Conservation (phyloP, 495 filamentous ascomycete species). For the Cercophora scortea region DNA sequence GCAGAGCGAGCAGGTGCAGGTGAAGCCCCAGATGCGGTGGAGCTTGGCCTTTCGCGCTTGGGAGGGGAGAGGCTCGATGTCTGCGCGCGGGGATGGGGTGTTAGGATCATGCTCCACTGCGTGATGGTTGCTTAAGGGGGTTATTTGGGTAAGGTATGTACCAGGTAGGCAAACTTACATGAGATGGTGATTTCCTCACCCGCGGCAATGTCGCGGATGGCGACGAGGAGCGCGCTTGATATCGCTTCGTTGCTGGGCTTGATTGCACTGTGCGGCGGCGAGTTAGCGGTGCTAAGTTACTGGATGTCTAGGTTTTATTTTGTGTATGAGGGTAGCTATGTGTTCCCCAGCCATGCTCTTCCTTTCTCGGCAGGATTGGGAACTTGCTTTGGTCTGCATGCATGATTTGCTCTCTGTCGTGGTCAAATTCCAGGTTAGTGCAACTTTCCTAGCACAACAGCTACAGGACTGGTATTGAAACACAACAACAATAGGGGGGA, state of each 20-base stretch:
- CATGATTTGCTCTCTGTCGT: neutral
- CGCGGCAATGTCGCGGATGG: constrained; percentile 19
- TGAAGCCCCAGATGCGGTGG: constrained; percentile 28
- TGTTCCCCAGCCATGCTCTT: too few relatives aligned
- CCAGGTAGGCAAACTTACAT: constrained; percentile 21
- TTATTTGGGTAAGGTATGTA: neutral
- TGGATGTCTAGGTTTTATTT: too few relatives aligned
- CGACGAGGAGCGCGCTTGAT: too few relatives aligned
- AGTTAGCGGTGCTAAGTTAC: too few relatives aligned
- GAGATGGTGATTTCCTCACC: constrained; percentile 31
- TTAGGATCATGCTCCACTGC: too few relatives aligned
- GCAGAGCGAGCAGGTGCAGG: constrained; percentile 28
- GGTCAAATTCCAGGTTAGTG: neutral
- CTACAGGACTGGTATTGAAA: too few relatives aligned
- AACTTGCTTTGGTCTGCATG: neutral
- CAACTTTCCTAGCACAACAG: too few relatives aligned
- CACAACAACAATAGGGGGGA: neutral
- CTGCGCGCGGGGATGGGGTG: neutral
- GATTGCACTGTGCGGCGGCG: too few relatives aligned
- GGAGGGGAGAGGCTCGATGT: constrained; percentile 12
- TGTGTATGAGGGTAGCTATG: too few relatives aligned
- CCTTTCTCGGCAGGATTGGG: too few relatives aligned
- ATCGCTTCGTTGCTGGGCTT: too few relatives aligned
- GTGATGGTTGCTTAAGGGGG: neutral
- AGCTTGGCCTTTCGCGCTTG: constrained; percentile 20